Conservation (phyloP, 805 yeast genomes). For the Maudiozyma pseudohumilis region DNA sequence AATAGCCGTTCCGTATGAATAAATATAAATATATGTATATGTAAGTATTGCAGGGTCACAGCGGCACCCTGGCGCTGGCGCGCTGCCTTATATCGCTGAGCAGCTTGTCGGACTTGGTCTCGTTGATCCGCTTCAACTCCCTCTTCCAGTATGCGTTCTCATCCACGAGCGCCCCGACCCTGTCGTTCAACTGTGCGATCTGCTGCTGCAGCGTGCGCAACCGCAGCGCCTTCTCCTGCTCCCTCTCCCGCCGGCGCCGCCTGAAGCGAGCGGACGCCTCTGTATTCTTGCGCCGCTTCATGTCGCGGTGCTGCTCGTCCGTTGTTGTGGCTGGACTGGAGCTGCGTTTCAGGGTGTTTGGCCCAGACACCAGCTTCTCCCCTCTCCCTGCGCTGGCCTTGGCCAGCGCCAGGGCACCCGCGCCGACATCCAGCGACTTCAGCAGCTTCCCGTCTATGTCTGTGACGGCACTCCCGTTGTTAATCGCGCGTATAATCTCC, state of each 20-base stretch:
- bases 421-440: background rate
- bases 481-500: constrained; percentile 23
- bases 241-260: constrained; percentile 32
- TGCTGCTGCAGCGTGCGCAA: constrained; percentile 14
- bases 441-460: background rate
- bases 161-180: constrained; percentile 15
- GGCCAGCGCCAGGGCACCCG: too few relatives aligned
- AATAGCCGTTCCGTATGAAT: background rate
- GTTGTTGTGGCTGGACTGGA: background rate
- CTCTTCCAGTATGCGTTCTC: constrained; percentile 27
- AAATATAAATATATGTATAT: background rate
- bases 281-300: constrained; percentile 74
- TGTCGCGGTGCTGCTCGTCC: background rate
- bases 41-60: background rate
- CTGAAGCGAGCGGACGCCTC: constrained; percentile 94
- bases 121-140: constrained; percentile 20
- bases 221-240: constrained; percentile 16
- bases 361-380: background rate
- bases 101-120: constrained; percentile 19
- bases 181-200: constrained; percentile 15
- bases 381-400: background rate
- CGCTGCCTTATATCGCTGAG: constrained; percentile 18
- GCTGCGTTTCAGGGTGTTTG: background rate
- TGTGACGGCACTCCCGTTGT: constrained; percentile 11
- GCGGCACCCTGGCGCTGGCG: too few relatives aligned